Evolutionary conservation across 2,329 filamentous ascomycete species (phyloP), one percentile per base, ranked within the genome.

Genomic region (Cladosporium sp.): DNA sequence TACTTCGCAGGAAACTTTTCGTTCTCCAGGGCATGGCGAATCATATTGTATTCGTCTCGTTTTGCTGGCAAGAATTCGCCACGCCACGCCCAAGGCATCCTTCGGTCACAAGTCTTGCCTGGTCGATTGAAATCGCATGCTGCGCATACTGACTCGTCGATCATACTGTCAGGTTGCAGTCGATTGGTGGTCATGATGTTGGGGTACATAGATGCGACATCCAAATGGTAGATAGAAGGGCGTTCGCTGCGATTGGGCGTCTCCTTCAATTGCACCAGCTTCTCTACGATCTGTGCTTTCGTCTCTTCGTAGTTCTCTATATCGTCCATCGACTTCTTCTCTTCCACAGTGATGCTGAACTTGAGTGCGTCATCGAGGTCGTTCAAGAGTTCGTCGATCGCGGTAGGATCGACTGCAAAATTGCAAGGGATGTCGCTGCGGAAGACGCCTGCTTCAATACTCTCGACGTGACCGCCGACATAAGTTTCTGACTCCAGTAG

Each of bases 101-200:
- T 84, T 68, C 94, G 84, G 76, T 99, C 94, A 71, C 94, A 99
- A 0, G 92, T 97, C 76, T 99, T 99, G 34, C 94, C 94, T 0
- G 94, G 94, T 45, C 94, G 82, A 66, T 99, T 99, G 80, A 99
- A 99, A 73, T 99, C 95, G 74, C 95, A 99, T 11, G 94, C 92
- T 2, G 94, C 94, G 69, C 95, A 99, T 68, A 96, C 91, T 0
- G 92, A 90, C 72, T 99, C 95, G 50, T 93, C 81, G 56, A 99
- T 95, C 92, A 99, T 96, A n/a, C 94, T 97, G 74, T 99, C 94
- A 0, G 94, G 94, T 67, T 99, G 94, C 49, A 99, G 76, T 73
- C 94, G 89, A 74, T 99, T 99, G 1, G 94, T 99, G 1, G 95
- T 99, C 95, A 99, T 99, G 73, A 99, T 99, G 74, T 99, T 99